phyloP scores from a whole-genome alignment of 108 stramenopile genomes.

The Stephanodiscus minutulus region DNA sequence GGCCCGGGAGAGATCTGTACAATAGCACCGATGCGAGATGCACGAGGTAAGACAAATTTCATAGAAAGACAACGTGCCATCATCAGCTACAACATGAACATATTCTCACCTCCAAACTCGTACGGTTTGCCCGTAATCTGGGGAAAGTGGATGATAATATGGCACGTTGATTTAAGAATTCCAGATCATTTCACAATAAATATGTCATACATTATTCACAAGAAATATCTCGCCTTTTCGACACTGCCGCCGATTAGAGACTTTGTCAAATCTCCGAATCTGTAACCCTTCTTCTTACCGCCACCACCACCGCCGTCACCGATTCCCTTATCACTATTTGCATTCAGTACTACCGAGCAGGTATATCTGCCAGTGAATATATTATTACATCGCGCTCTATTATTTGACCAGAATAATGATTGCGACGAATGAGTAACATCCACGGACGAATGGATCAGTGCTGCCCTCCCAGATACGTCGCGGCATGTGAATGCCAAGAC shows the following conservation, averaged over 20 bases:
- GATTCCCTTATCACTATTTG: not conserved
- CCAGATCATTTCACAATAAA: not conserved
- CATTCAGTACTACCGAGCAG: conserved; percentile 5
- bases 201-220: not conserved
- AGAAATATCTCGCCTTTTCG: conserved; percentile 11
- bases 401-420: conserved; percentile 26
- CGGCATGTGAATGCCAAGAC: conserved; percentile 3
- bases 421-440: not conserved
- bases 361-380: conserved; percentile 10
- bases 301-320: conserved; percentile 9
- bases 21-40: not conserved
- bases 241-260: conserved; percentile 40
- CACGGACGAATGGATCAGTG: not conserved
- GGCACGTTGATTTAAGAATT: not conserved
- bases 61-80: not conserved
- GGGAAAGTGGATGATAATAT: not conserved
- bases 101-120: conserved; percentile 33
- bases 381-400: too few species aligned
- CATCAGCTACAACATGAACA: not conserved
- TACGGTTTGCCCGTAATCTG: conserved; percentile 44
- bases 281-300: conserved; percentile 16
- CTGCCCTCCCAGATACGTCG: not conserved
- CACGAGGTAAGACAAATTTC: not conserved
- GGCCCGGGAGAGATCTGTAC: conserved; percentile 29
- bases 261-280: conserved; percentile 45